A percentile compares a stretch with the other conserved stretches of the same genome.
Conservation (phyloP, 108 stramenopile species). For the Fragilaria crotonensis region DNA sequence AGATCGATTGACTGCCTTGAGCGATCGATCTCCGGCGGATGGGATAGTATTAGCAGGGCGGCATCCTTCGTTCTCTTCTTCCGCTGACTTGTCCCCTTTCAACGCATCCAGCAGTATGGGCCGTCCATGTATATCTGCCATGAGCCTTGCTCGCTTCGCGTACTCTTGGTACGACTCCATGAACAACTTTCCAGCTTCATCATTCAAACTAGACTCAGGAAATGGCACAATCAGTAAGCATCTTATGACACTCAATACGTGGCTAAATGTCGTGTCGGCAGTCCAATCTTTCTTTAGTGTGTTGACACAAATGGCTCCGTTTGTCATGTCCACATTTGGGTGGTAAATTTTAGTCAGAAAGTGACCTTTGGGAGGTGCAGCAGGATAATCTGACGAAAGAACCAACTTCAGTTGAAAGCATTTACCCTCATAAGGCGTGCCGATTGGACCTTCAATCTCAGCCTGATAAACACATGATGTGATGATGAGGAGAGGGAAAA, state of each 20-base stretch:
- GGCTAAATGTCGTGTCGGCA: constrained; percentile 74
- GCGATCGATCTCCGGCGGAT: too few relatives aligned
- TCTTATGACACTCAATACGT: constrained; percentile 96
- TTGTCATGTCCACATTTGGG: constrained; percentile 92
- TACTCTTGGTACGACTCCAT: constrained; percentile 99
- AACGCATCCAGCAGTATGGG: not conserved
- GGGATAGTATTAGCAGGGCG: too few relatives aligned
- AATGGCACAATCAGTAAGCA: constrained; percentile 98
- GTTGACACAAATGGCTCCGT: constrained; percentile 98
- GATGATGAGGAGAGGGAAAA: too few relatives aligned
- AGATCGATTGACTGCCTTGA: too few relatives aligned
- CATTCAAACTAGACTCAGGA: constrained; percentile 96
- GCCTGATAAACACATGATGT: too few relatives aligned
- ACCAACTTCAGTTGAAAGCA: constrained; percentile 94
- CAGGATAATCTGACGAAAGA: constrained; percentile 79
- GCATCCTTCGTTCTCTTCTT: too few relatives aligned
- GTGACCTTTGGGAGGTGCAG: constrained; percentile 92
- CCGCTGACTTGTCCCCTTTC: constrained; percentile 1
- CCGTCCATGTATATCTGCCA: constrained; percentile 92
- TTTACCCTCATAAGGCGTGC: constrained; percentile 92
- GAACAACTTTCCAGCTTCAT: constrained; percentile 98
- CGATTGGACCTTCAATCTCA: constrained; percentile 89
- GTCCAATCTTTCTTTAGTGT: constrained; percentile 98
- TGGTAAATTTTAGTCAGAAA: constrained; percentile 98
- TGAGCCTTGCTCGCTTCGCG: constrained; percentile 81